A percentile compares a stretch with the other conserved stretches of the same genome.
Evolutionary conservation across 768 basidiomycete species (phyloP).

Genomic region (Kwoniella sp.): DNA sequence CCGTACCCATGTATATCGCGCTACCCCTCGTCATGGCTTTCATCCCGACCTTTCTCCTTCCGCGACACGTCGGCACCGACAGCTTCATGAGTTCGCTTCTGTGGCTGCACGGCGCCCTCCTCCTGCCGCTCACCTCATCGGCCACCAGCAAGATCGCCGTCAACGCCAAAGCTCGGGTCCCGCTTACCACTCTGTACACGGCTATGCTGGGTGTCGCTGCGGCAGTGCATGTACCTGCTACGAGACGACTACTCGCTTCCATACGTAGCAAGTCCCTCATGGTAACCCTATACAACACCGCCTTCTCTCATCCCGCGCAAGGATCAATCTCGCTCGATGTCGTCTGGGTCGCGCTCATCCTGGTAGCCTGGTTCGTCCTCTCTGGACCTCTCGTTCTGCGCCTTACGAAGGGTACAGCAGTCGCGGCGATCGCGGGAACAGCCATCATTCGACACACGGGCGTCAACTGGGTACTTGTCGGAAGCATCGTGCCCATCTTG

Average conservation of each 20-base stretch:
- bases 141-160: conserved; percentile 2
- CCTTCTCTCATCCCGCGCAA: conserved; percentile 59
- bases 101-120: conserved; percentile 59
- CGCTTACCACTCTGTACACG: conserved; percentile 51
- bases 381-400: conserved; percentile 6
- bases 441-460: conserved; percentile 16
- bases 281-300: conserved; percentile 11
- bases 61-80: conserved; percentile 52
- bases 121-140: conserved; percentile 56
- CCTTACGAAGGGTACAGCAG: conserved; percentile 12
- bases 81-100: conserved; percentile 62
- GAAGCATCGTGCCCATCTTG: conserved; percentile 36
- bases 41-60: conserved; percentile 53
- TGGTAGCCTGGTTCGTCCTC: conserved; percentile 29
- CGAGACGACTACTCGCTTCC: conserved; percentile 38
- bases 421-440: conserved; percentile 1
- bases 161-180: conserved; percentile 9
- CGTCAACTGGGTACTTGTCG: conserved; percentile 36
- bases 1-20: conserved; percentile 4
- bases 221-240: conserved; percentile 51
- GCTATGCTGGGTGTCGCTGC: conserved; percentile 48
- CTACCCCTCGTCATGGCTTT: conserved; percentile 54
- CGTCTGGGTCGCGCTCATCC: conserved; percentile 53
- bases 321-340: conserved; percentile 65
- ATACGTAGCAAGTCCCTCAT: conserved; percentile 7